Conservation (phyloP, 75 land plant genomes). For the Selaginella tamariscina region DNA sequence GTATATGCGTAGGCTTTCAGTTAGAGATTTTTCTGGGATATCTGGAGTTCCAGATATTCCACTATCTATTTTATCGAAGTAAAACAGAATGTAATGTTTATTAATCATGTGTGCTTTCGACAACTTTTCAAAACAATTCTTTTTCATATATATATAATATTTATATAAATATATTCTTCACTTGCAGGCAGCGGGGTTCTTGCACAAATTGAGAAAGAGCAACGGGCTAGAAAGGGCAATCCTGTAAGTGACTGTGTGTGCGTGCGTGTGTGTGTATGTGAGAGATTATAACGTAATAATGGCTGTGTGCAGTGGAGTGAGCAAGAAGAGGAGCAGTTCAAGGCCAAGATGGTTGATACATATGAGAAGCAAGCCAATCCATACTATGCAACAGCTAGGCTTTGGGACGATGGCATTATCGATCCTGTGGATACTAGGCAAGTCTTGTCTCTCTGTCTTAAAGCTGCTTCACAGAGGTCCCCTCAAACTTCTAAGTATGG, state of each 20-base stretch:
- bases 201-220: slow-evolving; percentile 62
- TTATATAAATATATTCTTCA: too few species aligned
- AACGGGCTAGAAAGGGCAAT: slow-evolving; percentile 52
- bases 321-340: slow-evolving; percentile 77
- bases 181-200: slow-evolving; percentile 87
- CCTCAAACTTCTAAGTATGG: slow-evolving; percentile 68
- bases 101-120: too few species aligned
- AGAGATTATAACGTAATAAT: too few species aligned
- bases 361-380: slow-evolving; percentile 87
- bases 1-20: too few species aligned
- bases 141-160: too few species aligned
- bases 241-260: slow-evolving; percentile 34
- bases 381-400: slow-evolving; percentile 84
- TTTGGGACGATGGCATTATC: slow-evolving; percentile 97
- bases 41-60: too few species aligned
- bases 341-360: slow-evolving; percentile 52
- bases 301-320: slow-evolving; percentile 50
- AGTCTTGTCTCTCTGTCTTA: slow-evolving; percentile 61
- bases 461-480: slow-evolving; percentile 46
- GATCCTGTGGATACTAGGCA: slow-evolving; percentile 91
- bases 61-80: too few species aligned
- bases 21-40: background rate
- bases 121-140: too few species aligned
- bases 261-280: background rate
- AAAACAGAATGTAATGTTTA: too few species aligned